Evolutionary conservation across 2,329 filamentous ascomycete genomes (phyloP).

Genomic region (Annulohypoxylon truncatum): DNA sequence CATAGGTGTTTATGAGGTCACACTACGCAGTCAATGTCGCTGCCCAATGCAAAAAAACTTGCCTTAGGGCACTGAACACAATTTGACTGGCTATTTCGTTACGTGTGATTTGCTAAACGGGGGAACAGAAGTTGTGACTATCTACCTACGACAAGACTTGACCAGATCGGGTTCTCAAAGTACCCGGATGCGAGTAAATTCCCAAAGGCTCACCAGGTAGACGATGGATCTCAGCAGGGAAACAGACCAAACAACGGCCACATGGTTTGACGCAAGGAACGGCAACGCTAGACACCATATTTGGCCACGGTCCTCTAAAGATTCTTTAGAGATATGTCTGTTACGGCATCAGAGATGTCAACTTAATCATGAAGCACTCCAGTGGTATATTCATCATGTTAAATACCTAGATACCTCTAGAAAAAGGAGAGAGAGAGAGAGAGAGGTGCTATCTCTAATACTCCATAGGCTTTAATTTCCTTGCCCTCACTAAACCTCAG

Average conservation of each 20-base stretch:
- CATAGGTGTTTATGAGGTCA: conserved; percentile 54
- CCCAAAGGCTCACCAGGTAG: background rate
- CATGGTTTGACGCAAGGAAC: no score
- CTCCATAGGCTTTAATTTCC: background rate
- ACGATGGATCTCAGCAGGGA: background rate
- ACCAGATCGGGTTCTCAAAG: background rate
- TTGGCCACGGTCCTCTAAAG: no score
- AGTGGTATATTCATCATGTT: no score
- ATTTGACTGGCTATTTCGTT: conserved; percentile 5
- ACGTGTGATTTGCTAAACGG: conserved; percentile 28
- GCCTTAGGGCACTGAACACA: conserved; percentile 47
- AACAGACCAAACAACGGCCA: no score
- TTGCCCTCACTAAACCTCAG: background rate
- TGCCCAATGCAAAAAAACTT: conserved; percentile 50
- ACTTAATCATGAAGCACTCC: background rate
- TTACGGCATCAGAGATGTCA: background rate
- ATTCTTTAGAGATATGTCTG: no score
- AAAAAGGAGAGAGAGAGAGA: no score
- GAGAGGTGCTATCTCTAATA: no score
- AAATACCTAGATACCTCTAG: background rate
- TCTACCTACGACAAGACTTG: background rate
- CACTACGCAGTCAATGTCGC: conserved; percentile 52
- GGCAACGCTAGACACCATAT: no score
- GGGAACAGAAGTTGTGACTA: background rate
- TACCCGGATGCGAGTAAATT: background rate